Percentiles rank a stretch among this genome's conserved stretches.
phyloP scores from a whole-genome alignment of 179 eudicot species.

The Silene noctiflora region DNA sequence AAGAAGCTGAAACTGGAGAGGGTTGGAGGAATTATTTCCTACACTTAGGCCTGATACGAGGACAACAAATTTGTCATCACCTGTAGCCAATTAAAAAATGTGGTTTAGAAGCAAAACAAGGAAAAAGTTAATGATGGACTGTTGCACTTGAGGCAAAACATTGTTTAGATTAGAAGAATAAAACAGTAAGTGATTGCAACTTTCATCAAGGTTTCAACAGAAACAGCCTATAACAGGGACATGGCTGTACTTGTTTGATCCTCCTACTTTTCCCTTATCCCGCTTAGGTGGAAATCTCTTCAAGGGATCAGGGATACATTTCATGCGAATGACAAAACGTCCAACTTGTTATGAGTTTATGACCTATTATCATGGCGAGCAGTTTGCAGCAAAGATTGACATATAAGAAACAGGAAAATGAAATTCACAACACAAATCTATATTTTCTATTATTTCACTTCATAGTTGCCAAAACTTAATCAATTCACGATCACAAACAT shows the following conservation, averaged over 20 bases:
- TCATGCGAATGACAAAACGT: no score
- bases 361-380: not conserved
- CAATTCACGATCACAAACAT: not conserved
- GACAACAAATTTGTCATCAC: constrained; percentile 85
- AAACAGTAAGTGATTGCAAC: not conserved
- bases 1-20: constrained; percentile 83
- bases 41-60: constrained; percentile 72
- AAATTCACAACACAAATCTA: not conserved
- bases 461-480: not conserved
- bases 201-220: not conserved
- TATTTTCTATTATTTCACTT: not conserved
- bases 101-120: constrained; percentile 16
- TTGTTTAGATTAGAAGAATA: not conserved
- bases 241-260: not conserved
- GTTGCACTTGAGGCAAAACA: not conserved
- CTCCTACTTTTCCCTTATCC: not conserved
- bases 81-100: constrained; percentile 33
- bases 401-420: not conserved
- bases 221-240: not conserved
- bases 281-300: not conserved
- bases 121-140: not conserved
- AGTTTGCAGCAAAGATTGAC: not conserved
- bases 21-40: constrained; percentile 68
- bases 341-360: not conserved
- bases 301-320: no score